Evolutionary conservation across 495 filamentous ascomycete genomes (phyloP).

Genomic region (Thermochaetoides thermophila): DNA sequence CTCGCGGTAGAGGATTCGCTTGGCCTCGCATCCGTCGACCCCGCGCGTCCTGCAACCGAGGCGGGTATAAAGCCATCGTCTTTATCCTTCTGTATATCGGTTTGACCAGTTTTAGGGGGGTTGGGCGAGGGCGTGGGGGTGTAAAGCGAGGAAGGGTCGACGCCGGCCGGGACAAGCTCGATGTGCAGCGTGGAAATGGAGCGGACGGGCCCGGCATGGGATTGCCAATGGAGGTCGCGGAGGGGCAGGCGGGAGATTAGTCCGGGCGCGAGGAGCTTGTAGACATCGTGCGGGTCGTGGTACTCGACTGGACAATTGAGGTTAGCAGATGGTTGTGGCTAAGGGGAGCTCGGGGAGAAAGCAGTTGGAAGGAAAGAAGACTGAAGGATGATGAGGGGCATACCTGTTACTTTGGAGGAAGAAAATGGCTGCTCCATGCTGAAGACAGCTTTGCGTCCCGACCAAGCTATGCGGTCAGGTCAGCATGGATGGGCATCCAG

Average conservation of each 20-base stretch:
- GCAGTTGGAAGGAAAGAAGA: not conserved
- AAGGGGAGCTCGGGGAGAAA: too few relatives aligned
- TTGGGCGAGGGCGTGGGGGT: slow-evolving; percentile 26
- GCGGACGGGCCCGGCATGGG: slow-evolving; percentile 72
- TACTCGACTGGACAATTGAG: slow-evolving; percentile 41
- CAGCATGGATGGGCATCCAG: too few relatives aligned
- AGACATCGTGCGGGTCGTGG: slow-evolving; percentile 78
- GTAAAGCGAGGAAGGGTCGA: slow-evolving; percentile 19
- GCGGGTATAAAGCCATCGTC: slow-evolving; percentile 41
- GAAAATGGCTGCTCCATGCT: slow-evolving; percentile 48
- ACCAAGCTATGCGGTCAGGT: too few relatives aligned
- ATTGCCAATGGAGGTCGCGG: slow-evolving; percentile 94
- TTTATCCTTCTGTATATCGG: too few relatives aligned
- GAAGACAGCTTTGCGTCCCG: too few relatives aligned
- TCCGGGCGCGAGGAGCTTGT: slow-evolving; percentile 60
- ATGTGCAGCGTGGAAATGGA: slow-evolving; percentile 87
- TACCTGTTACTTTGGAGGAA: slow-evolving; percentile 61
- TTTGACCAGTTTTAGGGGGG: too few relatives aligned
- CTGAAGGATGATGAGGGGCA: slow-evolving; percentile 1
- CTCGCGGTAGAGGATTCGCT: not conserved
- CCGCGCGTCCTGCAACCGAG: slow-evolving; percentile 11
- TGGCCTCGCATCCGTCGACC: slow-evolving; percentile 23
- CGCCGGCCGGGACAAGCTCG: slow-evolving; percentile 53
- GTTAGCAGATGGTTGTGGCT: too few relatives aligned
- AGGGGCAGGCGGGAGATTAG: slow-evolving; percentile 70